These are phyloP conservation scores for Eucalyptus erythrocorys DNA, from an alignment of 345 rosid genomes.

Conservation along the genomic window DNA sequence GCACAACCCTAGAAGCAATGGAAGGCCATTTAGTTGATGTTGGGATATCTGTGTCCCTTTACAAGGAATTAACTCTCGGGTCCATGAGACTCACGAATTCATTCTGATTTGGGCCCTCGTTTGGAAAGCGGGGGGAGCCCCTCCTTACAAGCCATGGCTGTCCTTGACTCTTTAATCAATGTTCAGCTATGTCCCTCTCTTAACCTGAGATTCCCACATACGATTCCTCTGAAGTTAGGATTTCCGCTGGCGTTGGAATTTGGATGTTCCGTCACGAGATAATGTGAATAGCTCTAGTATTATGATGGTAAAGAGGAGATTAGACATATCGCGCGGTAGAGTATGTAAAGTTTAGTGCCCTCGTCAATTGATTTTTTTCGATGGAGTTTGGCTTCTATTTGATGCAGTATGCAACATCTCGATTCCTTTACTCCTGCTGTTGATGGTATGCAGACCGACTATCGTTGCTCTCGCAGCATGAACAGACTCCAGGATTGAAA, in stretches of 20 bases:
- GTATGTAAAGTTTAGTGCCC: neutral
- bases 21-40: neutral
- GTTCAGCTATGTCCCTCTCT: neutral
- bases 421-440: neutral
- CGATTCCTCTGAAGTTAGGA: neutral
- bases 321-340: neutral
- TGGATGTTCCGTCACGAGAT: neutral
- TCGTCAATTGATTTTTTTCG: neutral
- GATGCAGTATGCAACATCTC: neutral
- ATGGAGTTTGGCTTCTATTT: neutral
- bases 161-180: neutral
- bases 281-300: neutral
- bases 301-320: neutral
- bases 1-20: accelerated
- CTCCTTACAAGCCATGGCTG: neutral
- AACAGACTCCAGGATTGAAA: neutral
- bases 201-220: neutral
- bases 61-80: accelerated
- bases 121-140: neutral
- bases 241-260: neutral
- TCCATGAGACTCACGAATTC: accelerated
- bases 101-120: accelerated
- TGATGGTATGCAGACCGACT: neutral
- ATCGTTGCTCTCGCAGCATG: neutral
- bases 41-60: neutral